Percentiles rank a stretch among this genome's conserved stretches.
These are phyloP conservation scores for Avena insularis DNA, from an alignment of 176 grass and related monocot species.

Conservation along the genomic window DNA sequence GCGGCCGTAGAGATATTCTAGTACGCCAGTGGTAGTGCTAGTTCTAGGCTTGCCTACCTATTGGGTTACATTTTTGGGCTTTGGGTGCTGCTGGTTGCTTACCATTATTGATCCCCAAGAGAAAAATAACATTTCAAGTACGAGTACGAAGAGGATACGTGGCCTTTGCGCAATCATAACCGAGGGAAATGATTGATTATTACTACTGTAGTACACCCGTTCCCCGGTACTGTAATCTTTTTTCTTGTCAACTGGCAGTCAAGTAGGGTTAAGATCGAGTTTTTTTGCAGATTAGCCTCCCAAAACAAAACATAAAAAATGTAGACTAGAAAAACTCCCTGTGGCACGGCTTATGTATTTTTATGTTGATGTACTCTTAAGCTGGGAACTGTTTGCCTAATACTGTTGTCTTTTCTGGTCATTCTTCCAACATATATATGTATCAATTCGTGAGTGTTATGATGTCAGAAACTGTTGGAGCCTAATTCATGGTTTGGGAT, in stretches of 20 bases:
- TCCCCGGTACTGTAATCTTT: neutral
- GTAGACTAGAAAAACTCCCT: neutral
- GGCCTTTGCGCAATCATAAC: slow-evolving; percentile 15
- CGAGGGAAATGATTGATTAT: neutral
- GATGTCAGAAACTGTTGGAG: neutral
- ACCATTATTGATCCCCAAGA: slow-evolving; percentile 1
- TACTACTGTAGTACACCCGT: neutral
- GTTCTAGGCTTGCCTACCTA: neutral
- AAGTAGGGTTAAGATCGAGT: neutral
- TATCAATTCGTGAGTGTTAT: neutral
- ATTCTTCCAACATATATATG: neutral
- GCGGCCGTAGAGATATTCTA: neutral
- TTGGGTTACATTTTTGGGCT: slow-evolving; percentile 7
- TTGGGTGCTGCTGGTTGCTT: slow-evolving; percentile 7
- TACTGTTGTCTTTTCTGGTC: neutral
- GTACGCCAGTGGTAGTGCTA: neutral
- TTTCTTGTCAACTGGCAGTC: neutral
- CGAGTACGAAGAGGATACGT: slow-evolving; percentile 6
- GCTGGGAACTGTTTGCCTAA: neutral
- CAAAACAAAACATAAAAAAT: too few species aligned
- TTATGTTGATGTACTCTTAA: neutral
- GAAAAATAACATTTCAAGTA: slow-evolving; percentile 41
- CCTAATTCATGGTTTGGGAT: neutral
- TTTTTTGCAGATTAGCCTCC: neutral
- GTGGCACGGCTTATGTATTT: neutral